These are phyloP conservation scores for Pseudozyma flocculosa DNA, from an alignment of 1,284 basidiomycete genomes.

Conservation along the genomic window DNA sequence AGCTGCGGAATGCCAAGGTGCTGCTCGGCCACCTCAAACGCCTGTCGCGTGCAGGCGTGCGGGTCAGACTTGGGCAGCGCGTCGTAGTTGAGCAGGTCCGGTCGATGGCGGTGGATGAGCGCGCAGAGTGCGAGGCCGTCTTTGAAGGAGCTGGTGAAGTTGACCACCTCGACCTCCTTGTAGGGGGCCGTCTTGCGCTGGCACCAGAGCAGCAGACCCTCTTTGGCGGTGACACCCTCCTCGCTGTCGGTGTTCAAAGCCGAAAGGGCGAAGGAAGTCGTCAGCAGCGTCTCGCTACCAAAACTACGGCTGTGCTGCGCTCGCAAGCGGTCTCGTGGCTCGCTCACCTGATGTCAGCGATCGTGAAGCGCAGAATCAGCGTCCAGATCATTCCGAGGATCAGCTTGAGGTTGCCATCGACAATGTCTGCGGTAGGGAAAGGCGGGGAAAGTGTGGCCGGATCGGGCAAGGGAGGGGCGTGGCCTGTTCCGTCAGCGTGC, in stretches of 20 bases:
- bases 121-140: slow-evolving; percentile 95
- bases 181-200: slow-evolving; percentile 92
- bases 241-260: slow-evolving; percentile 65
- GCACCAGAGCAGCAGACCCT: slow-evolving; percentile 91
- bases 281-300: no score
- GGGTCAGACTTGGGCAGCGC: slow-evolving; percentile 68
- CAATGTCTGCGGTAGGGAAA: slow-evolving; percentile 93
- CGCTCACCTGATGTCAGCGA: slow-evolving; percentile 88
- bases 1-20: slow-evolving; percentile 68
- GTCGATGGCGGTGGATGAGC: slow-evolving; percentile 92
- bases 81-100: slow-evolving; percentile 87
- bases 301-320: no score
- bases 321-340: no score
- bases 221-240: slow-evolving; percentile 94
- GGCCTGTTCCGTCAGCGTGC: no score
- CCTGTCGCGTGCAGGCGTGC: slow-evolving; percentile 39
- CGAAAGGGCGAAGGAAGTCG: background rate
- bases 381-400: slow-evolving; percentile 99
- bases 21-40: slow-evolving; percentile 26
- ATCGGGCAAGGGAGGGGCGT: no score
- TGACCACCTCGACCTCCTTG: slow-evolving; percentile 85
- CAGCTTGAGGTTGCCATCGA: slow-evolving; percentile 94
- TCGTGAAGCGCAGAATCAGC: slow-evolving; percentile 82
- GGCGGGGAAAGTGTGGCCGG: background rate
- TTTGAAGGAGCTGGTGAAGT: slow-evolving; percentile 88